Evolutionary conservation across 371 early-diverging fungal species (phyloP), one percentile per base, ranked within the genome.

Genomic region (Massospora cicadina): DNA sequence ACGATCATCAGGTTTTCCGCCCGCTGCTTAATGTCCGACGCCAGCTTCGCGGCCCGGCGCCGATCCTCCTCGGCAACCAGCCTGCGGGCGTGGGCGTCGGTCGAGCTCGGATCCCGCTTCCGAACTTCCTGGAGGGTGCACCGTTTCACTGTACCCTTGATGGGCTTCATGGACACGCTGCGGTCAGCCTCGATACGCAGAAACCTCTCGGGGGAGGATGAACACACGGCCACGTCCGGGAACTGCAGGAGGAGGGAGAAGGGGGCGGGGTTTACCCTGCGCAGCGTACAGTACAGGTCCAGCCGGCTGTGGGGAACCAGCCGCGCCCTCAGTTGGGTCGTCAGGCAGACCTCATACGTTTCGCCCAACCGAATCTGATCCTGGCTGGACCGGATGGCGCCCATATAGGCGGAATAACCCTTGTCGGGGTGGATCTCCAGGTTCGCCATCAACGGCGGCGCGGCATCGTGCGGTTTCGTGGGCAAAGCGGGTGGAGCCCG

Each of bases 1-100:
- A 97, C 98, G 70, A 95, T 95, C 98, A 98, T 98, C 33, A 98
- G 74, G 70, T 96, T 95, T 69, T 98, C 98, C 0, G 94, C 90
- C 3, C 89, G 78, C 70, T 95, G 93, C 71, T 98, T 98, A 60
- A 88, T 83, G 72, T 86, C 85, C 30, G 29, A 30, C 23, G 23
- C 53, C 3, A 67, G 33, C 17, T 25, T 2, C n/a, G 26, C 0
- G 29, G 63, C 65, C 57, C 67, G 53, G 58, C 29, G 55, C 30
- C 21, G 24, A 33, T 73, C 68, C 10, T 81, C 79, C 63, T 85
- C 83, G 65, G 77, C 74, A 13, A 58, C 25, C 0, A n/a, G 24
- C 5, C 43, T 68, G 7, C 71, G 77, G 24, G 70, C 69, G 1
- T 70, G 65, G 58, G 73, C 75, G 0, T 54, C 63, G 2, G 63